phyloP scores from a whole-genome alignment of 129 eudicot genomes.

The Silybum marianum region DNA sequence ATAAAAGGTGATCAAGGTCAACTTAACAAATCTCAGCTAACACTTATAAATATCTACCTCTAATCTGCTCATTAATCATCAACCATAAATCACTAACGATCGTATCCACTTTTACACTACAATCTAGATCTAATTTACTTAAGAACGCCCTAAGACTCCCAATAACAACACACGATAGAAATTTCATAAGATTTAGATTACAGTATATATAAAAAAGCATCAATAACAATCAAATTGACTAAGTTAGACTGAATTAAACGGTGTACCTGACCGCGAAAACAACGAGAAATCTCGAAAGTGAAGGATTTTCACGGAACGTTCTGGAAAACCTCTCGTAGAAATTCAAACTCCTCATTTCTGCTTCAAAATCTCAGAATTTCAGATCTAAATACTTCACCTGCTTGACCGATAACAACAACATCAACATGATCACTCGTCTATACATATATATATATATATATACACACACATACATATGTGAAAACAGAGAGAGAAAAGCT shows the following conservation, averaged over 20 bases:
- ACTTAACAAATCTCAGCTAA: background rate
- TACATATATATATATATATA: background rate
- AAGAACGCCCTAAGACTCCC: background rate
- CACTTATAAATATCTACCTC: background rate
- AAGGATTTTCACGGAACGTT: conserved; percentile 63
- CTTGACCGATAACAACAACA: background rate
- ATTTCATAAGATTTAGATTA: background rate
- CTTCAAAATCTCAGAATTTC: conserved; percentile 27
- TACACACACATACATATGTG: background rate
- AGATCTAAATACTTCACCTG: conserved; percentile 27
- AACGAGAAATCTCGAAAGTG: conserved; percentile 62
- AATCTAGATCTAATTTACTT: conserved; percentile 13
- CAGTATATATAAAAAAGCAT: conserved; percentile 1
- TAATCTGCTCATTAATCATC: background rate
- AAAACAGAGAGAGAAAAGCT: conserved; percentile 19
- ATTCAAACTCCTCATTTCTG: conserved; percentile 45
- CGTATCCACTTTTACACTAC: background rate
- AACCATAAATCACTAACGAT: background rate
- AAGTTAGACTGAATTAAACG: conserved; percentile 1
- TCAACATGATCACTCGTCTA: background rate
- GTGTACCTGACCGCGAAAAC: conserved; percentile 77
- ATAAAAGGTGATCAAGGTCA: background rate
- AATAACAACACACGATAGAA: background rate
- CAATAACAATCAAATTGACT: background rate
- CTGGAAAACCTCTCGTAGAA: conserved; percentile 57